Evolutionary conservation across 768 basidiomycete species (phyloP), one percentile per base, ranked within the genome.

Genomic region (Tulasnella sp.): DNA sequence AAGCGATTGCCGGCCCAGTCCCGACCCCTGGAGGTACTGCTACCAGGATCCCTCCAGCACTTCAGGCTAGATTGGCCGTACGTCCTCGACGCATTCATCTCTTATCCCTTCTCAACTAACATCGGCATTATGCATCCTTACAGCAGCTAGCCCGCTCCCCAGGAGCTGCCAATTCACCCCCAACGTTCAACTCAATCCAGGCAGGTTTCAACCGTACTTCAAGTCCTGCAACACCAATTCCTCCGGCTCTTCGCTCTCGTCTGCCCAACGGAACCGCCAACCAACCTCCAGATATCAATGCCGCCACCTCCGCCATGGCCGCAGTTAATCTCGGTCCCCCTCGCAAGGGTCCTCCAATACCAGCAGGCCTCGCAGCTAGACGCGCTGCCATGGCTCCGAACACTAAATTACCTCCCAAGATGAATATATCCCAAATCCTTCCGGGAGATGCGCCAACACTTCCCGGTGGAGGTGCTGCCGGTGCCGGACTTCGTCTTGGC

Each of bases 21-120:
- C 44, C 79, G 20, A 55, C 80, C 61, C 74, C 75, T 61, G 78
- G 79, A 29, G 70, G 79, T 5, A 73, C 80, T 2, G 84, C 88
- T 26, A 91, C 91, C 0, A 91, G 92, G 70, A 93, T 99, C 80
- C 96, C 96, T 0, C 94, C 96, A 0, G 88, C 90, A 70, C 88
- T 99, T 69, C 95, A 96, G 83, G 94, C 93, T 80, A 98, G 95
- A 87, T 93, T 98, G 92, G 93, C 93, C 39, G 95, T 96, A 83
- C 81, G 90, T 87, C 1, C 69, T 44, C 7, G 26, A 39, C n/a
- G 11, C 5, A 67, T 15, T 37, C 32, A 1, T 23, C 20, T 15
- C 42, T 40, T 5, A 35, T 32, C 15, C 18, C 48, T 20, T 48
- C 18, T 37, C 69, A 44, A 20, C 77, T 73, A 70, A 57, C 23